Evolutionary conservation across 257 asterid species (phyloP), one percentile per base, ranked within the genome.

Genomic region (Pogostemon cablin): DNA sequence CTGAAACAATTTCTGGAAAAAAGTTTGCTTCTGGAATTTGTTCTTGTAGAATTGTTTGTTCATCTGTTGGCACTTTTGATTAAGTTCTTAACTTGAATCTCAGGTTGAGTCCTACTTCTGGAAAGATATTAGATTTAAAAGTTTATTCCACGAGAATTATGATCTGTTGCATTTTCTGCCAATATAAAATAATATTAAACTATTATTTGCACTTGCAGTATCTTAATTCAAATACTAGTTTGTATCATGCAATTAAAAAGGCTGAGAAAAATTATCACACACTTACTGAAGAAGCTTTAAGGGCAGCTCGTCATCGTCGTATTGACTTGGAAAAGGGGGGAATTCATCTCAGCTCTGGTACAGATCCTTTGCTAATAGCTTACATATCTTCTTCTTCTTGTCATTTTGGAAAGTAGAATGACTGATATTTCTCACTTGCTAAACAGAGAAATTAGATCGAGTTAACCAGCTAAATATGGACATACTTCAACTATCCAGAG

Each of bases 301-400:
- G 95, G 80, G 91, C 93, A 74, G 99, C 93, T 67, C 85, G 57
- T 59, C 78, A 80, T 83, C 77, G 87, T 66, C 95, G 95, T 9
- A 78, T 68, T 75, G 98, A 91, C 82, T 80, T 91, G 79, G 99
- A 93, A 87, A 91, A 88, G 87, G 98, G 98, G 75, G 99, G 99
- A 77, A 89, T 91, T 83, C 98, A 93, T 82, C 96, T 93, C 44
- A 73, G 77, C 75, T 75, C 88, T 71, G 96, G 99, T 93, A 83
- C 50, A 58, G 69, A 65, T 78, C 73, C 68, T 66, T 71, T 5
- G 48, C 68, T 38, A 76, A 49, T 66, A 65, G 63, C 58, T 72
- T 1, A 20, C 12, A 46, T 40, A 43, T 59, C 60, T 9, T 63
- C 60, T 62, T 64, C 57, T 66, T 44, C 43, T 46, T 43, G 65